Evolutionary conservation across 225 moss, liverwort and hornwort genomes (phyloP), one percentile per base, ranked within the genome.

Genomic region (Takakia lepidozioides): DNA sequence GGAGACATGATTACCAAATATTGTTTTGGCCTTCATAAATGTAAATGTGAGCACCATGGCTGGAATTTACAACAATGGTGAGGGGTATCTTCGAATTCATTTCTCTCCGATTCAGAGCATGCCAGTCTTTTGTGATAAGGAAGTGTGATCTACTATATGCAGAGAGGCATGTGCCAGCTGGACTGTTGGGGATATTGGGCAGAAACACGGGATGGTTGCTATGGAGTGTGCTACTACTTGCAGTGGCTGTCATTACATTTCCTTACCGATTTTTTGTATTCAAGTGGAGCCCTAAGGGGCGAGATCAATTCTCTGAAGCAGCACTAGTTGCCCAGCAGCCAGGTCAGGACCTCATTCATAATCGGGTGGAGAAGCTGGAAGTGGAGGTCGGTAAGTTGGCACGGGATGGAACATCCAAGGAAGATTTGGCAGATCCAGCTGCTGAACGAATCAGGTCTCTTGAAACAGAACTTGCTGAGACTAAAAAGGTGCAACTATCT

Each of bases 381-480:
- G 60, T 63, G 48, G 65, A 73, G 38, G 22, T 72, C 42, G 23
- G 38, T 41, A 55, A 22, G 24, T 28, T 77, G 25, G 26, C 72
- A 37, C 59, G 59, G 42, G 59, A 42, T 56, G 27, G 70, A 65
- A 58, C 61, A 53, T 32, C 37, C 16, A 64, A 59, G 53, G 19
- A 57, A 22, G 57, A 69, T 32, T 38, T 49, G 25, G 43, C 20
- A 18, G 66, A 73, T 66, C 57, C 61, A 51, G 67, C 60, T 63
- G 58, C 27, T 8, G 80, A 77, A 22, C 75, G 68, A 59, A 82
- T 93, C 39, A 72, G 61, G 51, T 62, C 52, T 43, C 76, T 93
- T 49, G 86, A 93, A 57, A 66, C 72, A 51, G 89, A 93, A 57
- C 57, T 93, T 25, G 78, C 72, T 23, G 84, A 86, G 59, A 84